Percentiles rank a stretch among this genome's conserved stretches.
These are phyloP conservation scores for Cytospora piceae DNA, from an alignment of 2,329 filamentous ascomycete species.

Conservation along the genomic window DNA sequence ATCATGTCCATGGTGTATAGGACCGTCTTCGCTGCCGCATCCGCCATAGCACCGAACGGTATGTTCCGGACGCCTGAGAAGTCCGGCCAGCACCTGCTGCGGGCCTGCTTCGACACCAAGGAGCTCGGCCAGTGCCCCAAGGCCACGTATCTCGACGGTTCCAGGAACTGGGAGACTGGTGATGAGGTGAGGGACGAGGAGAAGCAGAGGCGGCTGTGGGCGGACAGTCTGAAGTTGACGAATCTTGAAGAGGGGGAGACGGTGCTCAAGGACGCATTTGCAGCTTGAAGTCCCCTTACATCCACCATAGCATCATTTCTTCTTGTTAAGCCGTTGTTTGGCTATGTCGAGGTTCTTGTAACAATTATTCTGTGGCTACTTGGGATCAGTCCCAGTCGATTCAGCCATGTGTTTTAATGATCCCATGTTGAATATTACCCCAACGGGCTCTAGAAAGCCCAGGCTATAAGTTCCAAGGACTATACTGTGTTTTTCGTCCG, in stretches of 20 bases:
- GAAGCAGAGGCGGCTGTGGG: slow-evolving; percentile 20
- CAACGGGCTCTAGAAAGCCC: no score
- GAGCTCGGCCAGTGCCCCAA: slow-evolving; percentile 19
- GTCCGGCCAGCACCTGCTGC: slow-evolving; percentile 19
- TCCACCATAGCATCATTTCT: not conserved
- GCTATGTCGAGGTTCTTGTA: not conserved
- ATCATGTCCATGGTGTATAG: not conserved
- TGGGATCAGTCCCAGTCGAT: not conserved
- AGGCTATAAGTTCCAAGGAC: no score
- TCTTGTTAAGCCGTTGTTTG: not conserved
- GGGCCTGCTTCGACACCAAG: slow-evolving; percentile 18
- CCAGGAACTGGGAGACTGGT: slow-evolving; percentile 5
- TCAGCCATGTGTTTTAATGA: no score
- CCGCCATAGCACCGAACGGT: slow-evolving; percentile 12
- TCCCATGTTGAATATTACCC: no score
- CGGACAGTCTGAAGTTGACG: slow-evolving; percentile 21
- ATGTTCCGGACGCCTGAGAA: slow-evolving; percentile 16
- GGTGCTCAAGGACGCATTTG: slow-evolving; percentile 8
- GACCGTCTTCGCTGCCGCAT: slow-evolving; percentile 15
- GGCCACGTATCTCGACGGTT: slow-evolving; percentile 16
- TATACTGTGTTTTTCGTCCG: no score
- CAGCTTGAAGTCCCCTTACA: not conserved
- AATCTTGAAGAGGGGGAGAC: slow-evolving; percentile 8
- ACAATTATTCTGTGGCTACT: not conserved
- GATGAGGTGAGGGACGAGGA: slow-evolving; percentile 16